Evolutionary conservation across 805 yeast species (phyloP), one percentile per base, ranked within the genome.

Genomic region (Candida vaughaniae): DNA sequence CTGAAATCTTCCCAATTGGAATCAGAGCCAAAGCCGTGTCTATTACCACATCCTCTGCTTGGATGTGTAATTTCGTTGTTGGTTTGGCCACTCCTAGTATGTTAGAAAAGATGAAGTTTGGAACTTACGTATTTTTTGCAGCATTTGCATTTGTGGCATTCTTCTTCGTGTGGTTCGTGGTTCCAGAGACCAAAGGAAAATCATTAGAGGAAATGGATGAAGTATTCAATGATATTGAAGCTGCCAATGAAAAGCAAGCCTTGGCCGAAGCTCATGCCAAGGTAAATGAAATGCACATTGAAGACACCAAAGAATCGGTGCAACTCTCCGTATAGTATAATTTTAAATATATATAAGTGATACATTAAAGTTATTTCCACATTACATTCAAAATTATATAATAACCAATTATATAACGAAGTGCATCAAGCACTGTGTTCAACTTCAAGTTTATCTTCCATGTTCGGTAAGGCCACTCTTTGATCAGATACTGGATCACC

Each of bases 101-200:
- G 46, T 38, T 49, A 22, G 45, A 43, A 12, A 41, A 41, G n/a
- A 40, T 49, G 55, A 58, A 56, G 46, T 60, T 55, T 43, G 55
- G 52, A 42, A 42, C 62, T 50, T 51, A 51, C 33, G 41, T 49
- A 18, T 51, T 51, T 44, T 47, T 51, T 51, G 55, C 52, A 39
- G 52, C 49, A 11, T 43, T 43, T 38, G 43, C 44, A 15, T 22
- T 47, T 19, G 39, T 45, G 32, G 42, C 46, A 14, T 76, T 80
- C 67, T 78, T 71, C 61, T 43, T 40, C 30, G 36, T 41, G 4
- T 40, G 6, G 23, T 34, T 40, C 19, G 26, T 37, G 9, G 80
- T 79, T 58, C 90, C 90, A 32, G 90, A 83, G 64, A 82, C 90
- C 32, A 80, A 84, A 25, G 86, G 87, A 38, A 73, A 86, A 55